Percentiles rank a stretch among this genome's conserved stretches.
These are phyloP conservation scores for Lecanicillium sp. DNA, from an alignment of 2,329 filamentous ascomycete species.

Conservation along the genomic window DNA sequence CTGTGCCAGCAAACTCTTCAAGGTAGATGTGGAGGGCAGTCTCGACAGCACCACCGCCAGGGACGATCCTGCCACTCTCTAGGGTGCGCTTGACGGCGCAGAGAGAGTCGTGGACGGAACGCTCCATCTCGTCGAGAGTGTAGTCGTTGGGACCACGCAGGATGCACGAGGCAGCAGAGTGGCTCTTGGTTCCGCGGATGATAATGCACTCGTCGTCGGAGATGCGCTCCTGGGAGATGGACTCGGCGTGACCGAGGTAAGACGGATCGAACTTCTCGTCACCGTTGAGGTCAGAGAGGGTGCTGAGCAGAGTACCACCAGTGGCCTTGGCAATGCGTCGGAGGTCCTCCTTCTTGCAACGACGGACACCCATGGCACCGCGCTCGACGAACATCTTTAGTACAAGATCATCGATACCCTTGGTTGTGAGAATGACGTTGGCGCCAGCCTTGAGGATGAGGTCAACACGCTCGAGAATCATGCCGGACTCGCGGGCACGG, in stretches of 20 bases:
- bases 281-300: slow-evolving; percentile 91
- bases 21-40: slow-evolving; percentile 99
- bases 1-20: slow-evolving; percentile 96
- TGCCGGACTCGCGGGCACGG: slow-evolving; percentile 82
- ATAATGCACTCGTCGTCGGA: slow-evolving; percentile 98
- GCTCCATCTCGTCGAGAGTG: slow-evolving; percentile 97
- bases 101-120: slow-evolving; percentile 92
- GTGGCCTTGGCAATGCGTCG: slow-evolving; percentile 94
- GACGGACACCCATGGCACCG: slow-evolving; percentile 89
- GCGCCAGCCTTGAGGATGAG: slow-evolving; percentile 97
- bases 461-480: slow-evolving; percentile 89
- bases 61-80: slow-evolving; percentile 94
- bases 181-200: slow-evolving; percentile 90
- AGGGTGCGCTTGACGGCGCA: slow-evolving; percentile 96
- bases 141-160: slow-evolving; percentile 94
- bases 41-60: slow-evolving; percentile 92
- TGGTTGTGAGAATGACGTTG: slow-evolving; percentile 93
- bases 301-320: slow-evolving; percentile 86
- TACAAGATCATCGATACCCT: slow-evolving; percentile 95
- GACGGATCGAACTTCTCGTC: slow-evolving; percentile 94
- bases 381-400: slow-evolving; percentile 92
- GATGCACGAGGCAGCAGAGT: slow-evolving; percentile 92
- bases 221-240: slow-evolving; percentile 96
- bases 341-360: slow-evolving; percentile 98
- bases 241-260: slow-evolving; percentile 84